These are phyloP conservation scores for Quercus variabilis DNA, from an alignment of 306 rosid species.

Conservation along the genomic window DNA sequence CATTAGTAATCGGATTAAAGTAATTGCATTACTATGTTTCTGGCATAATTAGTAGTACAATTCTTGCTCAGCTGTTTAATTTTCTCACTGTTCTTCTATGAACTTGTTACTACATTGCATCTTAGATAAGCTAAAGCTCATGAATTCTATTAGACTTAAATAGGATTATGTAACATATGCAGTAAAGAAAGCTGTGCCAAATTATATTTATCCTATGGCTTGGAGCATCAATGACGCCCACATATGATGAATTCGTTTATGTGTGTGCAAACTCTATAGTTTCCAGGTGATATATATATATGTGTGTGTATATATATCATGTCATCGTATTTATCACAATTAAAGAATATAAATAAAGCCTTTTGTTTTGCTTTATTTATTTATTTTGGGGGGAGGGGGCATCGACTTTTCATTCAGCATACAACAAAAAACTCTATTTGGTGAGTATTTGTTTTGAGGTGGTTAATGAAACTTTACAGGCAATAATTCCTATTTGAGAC, in stretches of 20 bases:
- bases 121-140: neutral
- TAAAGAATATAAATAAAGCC: neutral
- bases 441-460: neutral
- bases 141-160: neutral
- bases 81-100: neutral
- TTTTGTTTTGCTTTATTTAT: no score
- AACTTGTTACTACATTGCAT: neutral
- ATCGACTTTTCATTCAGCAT: no score
- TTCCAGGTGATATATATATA: no score
- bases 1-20: neutral
- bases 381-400: no score
- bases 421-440: neutral
- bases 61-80: neutral
- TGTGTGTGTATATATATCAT: neutral
- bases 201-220: neutral
- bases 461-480: neutral
- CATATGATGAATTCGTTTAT: no score
- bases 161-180: neutral
- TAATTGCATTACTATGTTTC: neutral
- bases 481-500: neutral
- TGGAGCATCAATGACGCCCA: neutral
- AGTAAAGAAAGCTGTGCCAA: neutral
- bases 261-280: no score
- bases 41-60: neutral
- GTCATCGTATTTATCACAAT: neutral